Evolutionary conservation across 2,329 filamentous ascomycete genomes (phyloP), one percentile per base, ranked within the genome.

Genomic region (Thielaviopsis musarum): DNA sequence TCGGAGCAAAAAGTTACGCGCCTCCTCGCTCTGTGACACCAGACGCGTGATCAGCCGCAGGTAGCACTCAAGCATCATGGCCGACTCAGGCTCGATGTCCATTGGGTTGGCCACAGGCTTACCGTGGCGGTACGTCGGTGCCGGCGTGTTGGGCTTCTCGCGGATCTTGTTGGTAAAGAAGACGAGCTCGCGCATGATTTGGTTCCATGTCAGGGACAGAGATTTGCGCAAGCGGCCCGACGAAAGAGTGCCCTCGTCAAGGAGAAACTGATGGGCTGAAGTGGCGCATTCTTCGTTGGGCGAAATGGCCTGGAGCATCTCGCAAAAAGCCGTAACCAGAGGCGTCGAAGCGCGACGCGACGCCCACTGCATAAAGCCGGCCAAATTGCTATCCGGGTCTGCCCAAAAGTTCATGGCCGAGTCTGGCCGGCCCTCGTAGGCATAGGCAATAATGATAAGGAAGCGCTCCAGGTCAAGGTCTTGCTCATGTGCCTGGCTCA

Each of bases 341-440:
- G 93, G 93, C 0, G 94, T 96, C 0, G 94, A 95, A 62, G 95
- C 90, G 66, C 93, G 80, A 65, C 89, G 85, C 3, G 93, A 95
- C n/a, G 91, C 88, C 93, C 93, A 98, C 64, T 95, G 88, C 69
- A 98, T 78, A 68, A 98, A 98, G 0, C 93, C 93, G 63, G 91
- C 88, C 34, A 98, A 75, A 65, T 96, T 95, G 67, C 90, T 90
- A 66, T 98, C 93, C 1, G 87, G 83, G 67, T 96, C 91, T 34
- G 81, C 80, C 93, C 93, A 98, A 65, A 97, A 97, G 53, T 84
- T 86, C 66, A 88, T 82, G 10, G 91, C 88, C 26, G 89, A 86
- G 57, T 95, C 88, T 17, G 87, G 81, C 41, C 90, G 85, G 30
- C 85, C 83, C 66, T 97, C 88, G 67, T 91, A 98, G 4, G 90